Evolutionary conservation across 306 rosid species (phyloP), one percentile per base, ranked within the genome.

Genomic region (Rosa lucieae): DNA sequence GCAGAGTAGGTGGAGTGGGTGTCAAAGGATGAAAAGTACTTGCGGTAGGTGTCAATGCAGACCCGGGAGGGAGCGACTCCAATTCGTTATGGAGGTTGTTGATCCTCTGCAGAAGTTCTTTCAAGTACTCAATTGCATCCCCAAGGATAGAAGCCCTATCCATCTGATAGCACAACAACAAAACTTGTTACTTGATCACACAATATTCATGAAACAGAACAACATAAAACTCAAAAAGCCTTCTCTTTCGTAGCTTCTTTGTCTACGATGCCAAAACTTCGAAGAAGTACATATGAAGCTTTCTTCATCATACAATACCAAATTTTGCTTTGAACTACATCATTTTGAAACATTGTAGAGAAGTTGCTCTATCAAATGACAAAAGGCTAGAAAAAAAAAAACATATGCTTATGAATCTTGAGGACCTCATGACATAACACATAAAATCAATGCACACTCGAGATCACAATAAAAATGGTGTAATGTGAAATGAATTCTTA

Each of bases 91-190:
- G 99, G 37, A 95, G 93, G 81, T 88, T 96, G 73, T 89, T 91
- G 82, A 95, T 93, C 87, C 93, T 83, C 85, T 93, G 98, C 84
- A 93, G 86, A 40, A 95, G 93, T 88, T 95, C 99, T 89, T 90
- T 95, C 92, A 93, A 81, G 91, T 95, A 95, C 82, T 95, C 98
- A 55, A 95, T 85, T 63, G 99, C 99, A 85, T 95, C 99, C 75
- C 99, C 99, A 52, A 95, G 98, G 70, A 95, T 95, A 2, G 99
- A 95, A 77, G 98, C 99, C 83, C 99, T 91, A 48, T 95, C 99
- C 99, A 95, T 95, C 99, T 95, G 82, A 68, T 65, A 67, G 23
- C 21, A 47, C 72, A 69, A 63, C 72, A 69, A 63, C 1, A 65
- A 71, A 76, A 43, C 53, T 72, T 43, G 37, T 35, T 18, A 76